Percentiles rank a stretch among this genome's conserved stretches.
phyloP scores from a whole-genome alignment of 495 filamentous ascomycete genomes.

The Penicillium psychrofluorescens region DNA sequence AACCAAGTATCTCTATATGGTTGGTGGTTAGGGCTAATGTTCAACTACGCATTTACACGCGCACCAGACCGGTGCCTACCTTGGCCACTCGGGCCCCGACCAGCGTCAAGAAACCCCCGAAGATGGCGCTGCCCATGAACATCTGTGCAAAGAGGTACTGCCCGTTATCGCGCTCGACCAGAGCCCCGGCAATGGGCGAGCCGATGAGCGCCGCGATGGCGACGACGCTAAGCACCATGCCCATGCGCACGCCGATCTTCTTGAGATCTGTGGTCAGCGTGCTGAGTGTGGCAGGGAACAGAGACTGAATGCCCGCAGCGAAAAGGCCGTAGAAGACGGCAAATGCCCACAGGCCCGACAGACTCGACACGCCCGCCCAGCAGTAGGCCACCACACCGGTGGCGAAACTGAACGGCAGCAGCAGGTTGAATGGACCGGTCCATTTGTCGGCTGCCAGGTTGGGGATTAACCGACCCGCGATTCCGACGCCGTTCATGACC shows the following conservation, averaged over 20 bases:
- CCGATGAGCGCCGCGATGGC: conserved; percentile 68
- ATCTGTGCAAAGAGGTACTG: conserved; percentile 53
- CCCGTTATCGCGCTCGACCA: conserved; percentile 44
- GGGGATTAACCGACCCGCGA: conserved; percentile 57
- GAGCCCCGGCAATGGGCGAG: conserved; percentile 63
- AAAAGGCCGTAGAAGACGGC: conserved; percentile 55
- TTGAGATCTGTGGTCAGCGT: conserved; percentile 57
- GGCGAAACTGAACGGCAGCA: conserved; percentile 47
- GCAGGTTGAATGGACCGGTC: conserved; percentile 55
- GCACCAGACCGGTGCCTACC: conserved; percentile 20
- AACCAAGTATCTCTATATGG: too few relatives aligned
- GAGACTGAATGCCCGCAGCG: conserved; percentile 59
- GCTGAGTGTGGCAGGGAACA: conserved; percentile 54
- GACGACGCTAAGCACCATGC: conserved; percentile 73
- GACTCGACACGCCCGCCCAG: conserved; percentile 53
- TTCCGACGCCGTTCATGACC: conserved; percentile 64
- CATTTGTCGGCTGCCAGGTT: conserved; percentile 56
- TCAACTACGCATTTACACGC: conserved; percentile 13
- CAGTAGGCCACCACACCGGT: conserved; percentile 48
- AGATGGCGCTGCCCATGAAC: conserved; percentile 38
- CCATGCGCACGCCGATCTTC: conserved; percentile 66
- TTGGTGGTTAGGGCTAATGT: not conserved
- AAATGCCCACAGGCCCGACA: conserved; percentile 50
- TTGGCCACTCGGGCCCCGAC: conserved; percentile 40
- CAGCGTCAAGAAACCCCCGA: conserved; percentile 43